Conservation (phyloP, 2,329 filamentous ascomycete species). For the Claviceps purpurea region DNA sequence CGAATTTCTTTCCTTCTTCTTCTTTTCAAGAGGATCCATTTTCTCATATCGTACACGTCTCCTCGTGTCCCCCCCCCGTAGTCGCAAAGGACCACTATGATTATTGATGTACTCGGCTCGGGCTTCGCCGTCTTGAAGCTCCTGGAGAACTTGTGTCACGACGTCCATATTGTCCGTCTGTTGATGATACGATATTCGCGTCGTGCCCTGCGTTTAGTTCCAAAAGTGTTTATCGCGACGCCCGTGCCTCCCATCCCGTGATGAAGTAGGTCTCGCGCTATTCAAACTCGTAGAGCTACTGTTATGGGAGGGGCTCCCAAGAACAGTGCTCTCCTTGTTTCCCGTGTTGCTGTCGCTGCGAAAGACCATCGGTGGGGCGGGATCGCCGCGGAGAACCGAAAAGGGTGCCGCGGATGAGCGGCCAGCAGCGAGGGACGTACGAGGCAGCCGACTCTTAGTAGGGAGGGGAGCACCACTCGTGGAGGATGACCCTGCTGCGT, state of each 20-base stretch:
- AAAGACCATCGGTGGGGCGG: constrained; percentile 17
- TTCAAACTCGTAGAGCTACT: background rate
- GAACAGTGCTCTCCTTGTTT: constrained; percentile 23
- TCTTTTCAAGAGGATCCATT: too few relatives aligned
- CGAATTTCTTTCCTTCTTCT: too few relatives aligned
- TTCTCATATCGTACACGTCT: too few relatives aligned
- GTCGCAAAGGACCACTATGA: too few relatives aligned
- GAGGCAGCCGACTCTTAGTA: constrained; percentile 26
- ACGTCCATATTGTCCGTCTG: constrained; percentile 11
- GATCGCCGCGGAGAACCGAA: constrained; percentile 7
- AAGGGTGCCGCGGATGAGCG: constrained; percentile 11
- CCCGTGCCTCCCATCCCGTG: constrained; percentile 3
- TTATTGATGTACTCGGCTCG: too few relatives aligned
- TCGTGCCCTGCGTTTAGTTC: constrained; percentile 13
- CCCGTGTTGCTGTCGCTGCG: constrained; percentile 27
- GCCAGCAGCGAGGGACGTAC: constrained; percentile 22
- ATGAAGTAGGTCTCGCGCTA: background rate
- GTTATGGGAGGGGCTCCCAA: background rate
- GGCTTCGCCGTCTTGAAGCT: too few relatives aligned
- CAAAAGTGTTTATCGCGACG: constrained; percentile 3
- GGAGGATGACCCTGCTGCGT: constrained; percentile 1
- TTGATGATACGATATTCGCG: constrained; percentile 7
- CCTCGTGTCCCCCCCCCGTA: too few relatives aligned
- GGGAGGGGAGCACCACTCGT: background rate
- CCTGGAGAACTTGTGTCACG: background rate